These are phyloP conservation scores for Inosperma sp. DNA, from an alignment of 768 basidiomycete species.

Conservation along the genomic window DNA sequence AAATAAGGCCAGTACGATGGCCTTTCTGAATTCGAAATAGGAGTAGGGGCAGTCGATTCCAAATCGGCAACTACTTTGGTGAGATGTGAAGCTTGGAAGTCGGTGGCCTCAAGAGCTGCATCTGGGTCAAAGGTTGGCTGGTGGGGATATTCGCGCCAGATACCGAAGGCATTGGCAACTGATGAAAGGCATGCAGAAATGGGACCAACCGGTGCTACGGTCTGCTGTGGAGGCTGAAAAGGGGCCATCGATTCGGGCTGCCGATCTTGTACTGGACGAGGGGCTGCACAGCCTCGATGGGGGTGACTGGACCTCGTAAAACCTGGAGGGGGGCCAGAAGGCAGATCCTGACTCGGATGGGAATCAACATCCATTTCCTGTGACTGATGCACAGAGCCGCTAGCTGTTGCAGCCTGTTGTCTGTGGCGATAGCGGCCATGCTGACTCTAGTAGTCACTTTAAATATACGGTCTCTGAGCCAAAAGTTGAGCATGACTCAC, in stretches of 20 bases:
- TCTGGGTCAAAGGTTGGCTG: conserved; percentile 25
- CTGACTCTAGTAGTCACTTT: neutral
- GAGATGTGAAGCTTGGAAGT: conserved; percentile 13
- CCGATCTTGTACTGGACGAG: conserved; percentile 1
- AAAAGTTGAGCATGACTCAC: conserved; percentile 1
- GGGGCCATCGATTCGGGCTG: conserved; percentile 2
- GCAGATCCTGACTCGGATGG: neutral
- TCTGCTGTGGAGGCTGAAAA: neutral
- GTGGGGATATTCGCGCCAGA: conserved; percentile 18
- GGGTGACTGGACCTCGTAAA: conserved; percentile 1
- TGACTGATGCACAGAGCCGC: neutral
- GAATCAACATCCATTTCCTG: conserved; percentile 7
- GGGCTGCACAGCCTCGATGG: neutral
- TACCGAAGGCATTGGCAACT: conserved; percentile 13
- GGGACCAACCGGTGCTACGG: neutral
- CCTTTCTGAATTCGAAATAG: neutral
- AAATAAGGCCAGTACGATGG: conserved; percentile 10
- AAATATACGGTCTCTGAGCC: neutral
- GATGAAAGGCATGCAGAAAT: neutral
- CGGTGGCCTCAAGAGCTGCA: conserved; percentile 9
- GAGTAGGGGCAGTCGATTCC: neutral
- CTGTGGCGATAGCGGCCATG: neutral
- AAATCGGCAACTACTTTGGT: neutral
- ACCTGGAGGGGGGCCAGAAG: neutral
- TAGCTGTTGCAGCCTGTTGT: conserved; percentile 1